phyloP scores from a whole-genome alignment of 768 basidiomycete genomes.

The Leccinum subgranulosum region DNA sequence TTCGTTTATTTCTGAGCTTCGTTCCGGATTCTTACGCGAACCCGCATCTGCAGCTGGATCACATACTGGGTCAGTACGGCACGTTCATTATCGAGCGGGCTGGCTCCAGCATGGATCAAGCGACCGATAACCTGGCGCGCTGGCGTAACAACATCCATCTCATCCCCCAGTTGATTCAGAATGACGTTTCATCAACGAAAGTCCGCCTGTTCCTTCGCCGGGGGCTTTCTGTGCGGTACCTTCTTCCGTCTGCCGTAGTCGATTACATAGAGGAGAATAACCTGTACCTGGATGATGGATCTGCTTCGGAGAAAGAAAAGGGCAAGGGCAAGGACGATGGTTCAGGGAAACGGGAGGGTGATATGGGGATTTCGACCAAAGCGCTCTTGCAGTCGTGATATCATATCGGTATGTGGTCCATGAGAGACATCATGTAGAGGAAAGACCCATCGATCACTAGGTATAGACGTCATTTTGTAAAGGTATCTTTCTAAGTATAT shows the following conservation, averaged over 20 bases:
- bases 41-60: slow-evolving; percentile 67
- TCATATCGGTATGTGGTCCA: neutral
- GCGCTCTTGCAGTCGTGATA: slow-evolving; percentile 6
- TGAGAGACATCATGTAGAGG: neutral
- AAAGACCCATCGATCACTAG: neutral
- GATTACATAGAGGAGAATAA: slow-evolving; percentile 90
- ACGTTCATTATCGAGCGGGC: slow-evolving; percentile 94
- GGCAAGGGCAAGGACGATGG: slow-evolving; percentile 34
- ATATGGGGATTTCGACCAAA: slow-evolving; percentile 11
- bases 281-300: slow-evolving; percentile 65
- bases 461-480: neutral
- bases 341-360: slow-evolving; percentile 29
- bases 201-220: slow-evolving; percentile 76
- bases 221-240: slow-evolving; percentile 82
- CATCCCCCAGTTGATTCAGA: slow-evolving; percentile 92
- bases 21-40: slow-evolving; percentile 13
- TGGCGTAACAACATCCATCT: slow-evolving; percentile 87
- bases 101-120: slow-evolving; percentile 87
- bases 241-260: slow-evolving; percentile 87
- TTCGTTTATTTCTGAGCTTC: neutral
- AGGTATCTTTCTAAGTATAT: neutral
- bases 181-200: slow-evolving; percentile 96
- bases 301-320: slow-evolving; percentile 34
- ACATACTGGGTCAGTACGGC: slow-evolving; percentile 94
- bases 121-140: slow-evolving; percentile 67